These are phyloP conservation scores for Microascus cirrosus DNA, from an alignment of 2,329 filamentous ascomycete genomes.

Conservation along the genomic window DNA sequence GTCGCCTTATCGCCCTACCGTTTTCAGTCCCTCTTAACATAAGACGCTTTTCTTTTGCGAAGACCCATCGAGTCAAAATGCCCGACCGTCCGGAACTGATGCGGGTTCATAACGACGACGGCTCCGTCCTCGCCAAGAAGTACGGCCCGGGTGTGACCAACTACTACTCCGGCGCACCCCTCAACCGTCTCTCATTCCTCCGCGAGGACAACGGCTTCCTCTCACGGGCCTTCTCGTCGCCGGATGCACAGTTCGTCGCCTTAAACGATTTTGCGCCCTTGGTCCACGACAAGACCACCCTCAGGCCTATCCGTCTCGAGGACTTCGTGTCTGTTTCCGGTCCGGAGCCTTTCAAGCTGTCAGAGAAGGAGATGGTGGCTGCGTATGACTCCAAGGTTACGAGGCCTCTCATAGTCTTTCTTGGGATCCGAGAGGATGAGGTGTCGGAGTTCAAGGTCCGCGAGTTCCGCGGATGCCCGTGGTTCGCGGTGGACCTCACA, in stretches of 20 bases:
- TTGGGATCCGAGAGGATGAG: slow-evolving; percentile 64
- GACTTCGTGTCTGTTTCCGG: slow-evolving; percentile 65
- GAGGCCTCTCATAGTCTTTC: slow-evolving; percentile 58
- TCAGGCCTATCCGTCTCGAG: slow-evolving; percentile 57
- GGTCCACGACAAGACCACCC: slow-evolving; percentile 37
- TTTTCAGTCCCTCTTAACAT: background rate
- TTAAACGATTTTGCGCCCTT: slow-evolving; percentile 72
- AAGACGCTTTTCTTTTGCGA: background rate
- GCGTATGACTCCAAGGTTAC: slow-evolving; percentile 62
- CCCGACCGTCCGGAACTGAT: slow-evolving; percentile 26
- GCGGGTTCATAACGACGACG: slow-evolving; percentile 29
- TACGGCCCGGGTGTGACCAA: slow-evolving; percentile 74
- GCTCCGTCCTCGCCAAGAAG: slow-evolving; percentile 61
- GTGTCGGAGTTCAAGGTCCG: slow-evolving; percentile 45
- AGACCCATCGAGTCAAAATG: slow-evolving; percentile 8
- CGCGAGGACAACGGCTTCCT: slow-evolving; percentile 62
- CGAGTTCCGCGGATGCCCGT: slow-evolving; percentile 68
- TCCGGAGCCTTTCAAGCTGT: slow-evolving; percentile 54
- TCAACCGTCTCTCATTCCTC: slow-evolving; percentile 73
- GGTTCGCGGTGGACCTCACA: slow-evolving; percentile 84
- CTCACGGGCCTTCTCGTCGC: slow-evolving; percentile 52
- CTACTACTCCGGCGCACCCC: slow-evolving; percentile 69
- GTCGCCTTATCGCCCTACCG: background rate
- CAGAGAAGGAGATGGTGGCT: slow-evolving; percentile 63
- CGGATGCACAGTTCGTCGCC: slow-evolving; percentile 61